Evolutionary conservation across 1,139 yeast species (phyloP), one percentile per base, ranked within the genome.

Genomic region (Diutina siamensis): DNA sequence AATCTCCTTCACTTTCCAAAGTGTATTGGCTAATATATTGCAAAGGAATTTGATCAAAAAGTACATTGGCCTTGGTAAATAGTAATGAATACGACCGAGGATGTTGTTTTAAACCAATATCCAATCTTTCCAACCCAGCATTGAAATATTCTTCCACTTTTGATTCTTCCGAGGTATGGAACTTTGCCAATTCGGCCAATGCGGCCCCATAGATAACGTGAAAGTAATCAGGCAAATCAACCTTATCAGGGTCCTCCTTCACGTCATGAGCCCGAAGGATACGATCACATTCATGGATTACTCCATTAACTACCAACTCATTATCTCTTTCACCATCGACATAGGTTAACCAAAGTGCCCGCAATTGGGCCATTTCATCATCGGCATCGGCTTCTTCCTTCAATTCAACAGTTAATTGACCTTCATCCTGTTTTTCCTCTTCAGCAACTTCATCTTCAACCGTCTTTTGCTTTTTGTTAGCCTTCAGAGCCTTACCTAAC

Each of bases 281-380:
- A 44, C 95, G 66, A 57, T 89, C 97, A 63, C 96, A 84, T 60
- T 92, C 97, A 56, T 92, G 96, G 19, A 92, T 76, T 4, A 92
- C 74, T 27, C 97, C 97, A 55, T 88, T 84, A 46, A 88, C 65
- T 36, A 87, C 75, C 51, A 73, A 65, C 58, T 74, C 87, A 52
- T 74, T 76, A 45, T 77, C 80, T 52, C 74, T 74, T 17, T 75
- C 78, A 2, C 82, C 71, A 42, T 68, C 56, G 44, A 59, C 55
- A 59, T 75, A 83, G 2, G 83, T 77, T 28, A 64, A 64, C 83
- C 86, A 88, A 42, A 87, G 67, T 3, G 84, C 94, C 51, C 64
- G 64, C 47, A 88, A 62, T 59, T 88, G 95, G 1, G 78, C 79
- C 15, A 86, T 56, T 53, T 85, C 94, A 58, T 88, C 92, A 52